A percentile compares a stretch with the other conserved stretches of the same genome.
These are phyloP conservation scores for Carallia brachiata DNA, from an alignment of 345 rosid genomes.

Conservation along the genomic window DNA sequence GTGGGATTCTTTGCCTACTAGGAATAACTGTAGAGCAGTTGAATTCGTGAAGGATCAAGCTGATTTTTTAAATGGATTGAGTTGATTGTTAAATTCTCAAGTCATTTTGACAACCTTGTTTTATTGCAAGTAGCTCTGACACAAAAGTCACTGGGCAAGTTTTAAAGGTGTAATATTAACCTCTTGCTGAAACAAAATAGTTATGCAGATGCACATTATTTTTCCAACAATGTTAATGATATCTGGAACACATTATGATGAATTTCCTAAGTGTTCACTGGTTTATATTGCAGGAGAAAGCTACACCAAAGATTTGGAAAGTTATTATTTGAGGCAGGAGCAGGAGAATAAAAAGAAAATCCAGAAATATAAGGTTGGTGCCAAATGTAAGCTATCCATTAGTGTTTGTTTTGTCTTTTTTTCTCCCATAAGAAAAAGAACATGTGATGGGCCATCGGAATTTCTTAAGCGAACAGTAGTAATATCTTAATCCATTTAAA, in stretches of 20 bases:
- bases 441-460: no score
- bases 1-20: no score
- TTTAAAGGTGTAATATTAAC: not conserved
- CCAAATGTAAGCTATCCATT: not conserved
- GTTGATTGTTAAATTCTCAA: not conserved
- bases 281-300: constrained; percentile 28
- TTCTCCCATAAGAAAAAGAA: not conserved
- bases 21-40: no score
- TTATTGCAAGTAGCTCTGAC: no score
- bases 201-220: not conserved
- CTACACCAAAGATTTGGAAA: constrained; percentile 46
- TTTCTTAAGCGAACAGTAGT: no score
- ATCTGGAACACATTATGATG: constrained; percentile 4
- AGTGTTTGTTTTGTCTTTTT: not conserved
- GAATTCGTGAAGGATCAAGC: no score
- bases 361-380: constrained; percentile 65
- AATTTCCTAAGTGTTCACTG: constrained; percentile 4
- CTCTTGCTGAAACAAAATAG: not conserved
- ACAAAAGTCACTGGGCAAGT: not conserved
- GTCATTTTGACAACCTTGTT: not conserved
- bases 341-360: constrained; percentile 53
- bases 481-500: no score
- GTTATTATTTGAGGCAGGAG: constrained; percentile 55
- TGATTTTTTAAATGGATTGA: no score
- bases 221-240: not conserved